phyloP scores from a whole-genome alignment of 2,329 filamentous ascomycete genomes.

The Keithomyces neogunnii region DNA sequence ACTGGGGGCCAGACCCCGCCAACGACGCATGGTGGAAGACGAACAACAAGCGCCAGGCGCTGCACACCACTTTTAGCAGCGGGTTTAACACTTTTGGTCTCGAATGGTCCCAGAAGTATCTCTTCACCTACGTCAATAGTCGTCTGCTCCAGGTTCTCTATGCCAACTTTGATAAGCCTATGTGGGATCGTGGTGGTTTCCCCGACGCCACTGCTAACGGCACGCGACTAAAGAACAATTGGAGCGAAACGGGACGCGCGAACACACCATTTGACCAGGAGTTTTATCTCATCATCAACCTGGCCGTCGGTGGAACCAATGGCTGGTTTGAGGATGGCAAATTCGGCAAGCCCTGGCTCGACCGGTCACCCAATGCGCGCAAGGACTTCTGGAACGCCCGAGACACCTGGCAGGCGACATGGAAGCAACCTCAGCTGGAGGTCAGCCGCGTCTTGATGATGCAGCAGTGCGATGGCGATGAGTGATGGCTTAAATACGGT shows the following conservation, averaged over 20 bases:
- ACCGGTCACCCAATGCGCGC: slow-evolving; percentile 55
- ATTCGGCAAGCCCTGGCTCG: slow-evolving; percentile 71
- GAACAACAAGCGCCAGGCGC: slow-evolving; percentile 65
- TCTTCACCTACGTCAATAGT: slow-evolving; percentile 80
- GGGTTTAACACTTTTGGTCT: slow-evolving; percentile 71
- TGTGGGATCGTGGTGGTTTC: slow-evolving; percentile 64
- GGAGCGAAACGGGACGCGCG: slow-evolving; percentile 50
- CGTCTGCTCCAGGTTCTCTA: slow-evolving; percentile 75
- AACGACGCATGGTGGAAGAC: slow-evolving; percentile 80
- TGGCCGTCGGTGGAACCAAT: slow-evolving; percentile 70
- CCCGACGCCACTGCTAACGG: slow-evolving; percentile 56
- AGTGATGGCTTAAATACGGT: slow-evolving; percentile 24
- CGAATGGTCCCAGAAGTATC: slow-evolving; percentile 82
- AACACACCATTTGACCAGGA: slow-evolving; percentile 67
- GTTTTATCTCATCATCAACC: slow-evolving; percentile 69
- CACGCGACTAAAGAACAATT: slow-evolving; percentile 54
- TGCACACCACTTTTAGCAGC: slow-evolving; percentile 64
- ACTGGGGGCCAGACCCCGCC: slow-evolving; percentile 67
- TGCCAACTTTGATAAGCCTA: slow-evolving; percentile 59
- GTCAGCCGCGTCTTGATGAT: slow-evolving; percentile 62
- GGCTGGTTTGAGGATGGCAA: slow-evolving; percentile 75
- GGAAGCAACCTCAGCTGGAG: slow-evolving; percentile 60
- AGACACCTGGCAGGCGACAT: slow-evolving; percentile 60
- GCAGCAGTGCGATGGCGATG: slow-evolving; percentile 58
- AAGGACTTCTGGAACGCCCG: slow-evolving; percentile 70